phyloP scores from a whole-genome alignment of 495 filamentous ascomycete species.

The Wilcoxina mikolae region DNA sequence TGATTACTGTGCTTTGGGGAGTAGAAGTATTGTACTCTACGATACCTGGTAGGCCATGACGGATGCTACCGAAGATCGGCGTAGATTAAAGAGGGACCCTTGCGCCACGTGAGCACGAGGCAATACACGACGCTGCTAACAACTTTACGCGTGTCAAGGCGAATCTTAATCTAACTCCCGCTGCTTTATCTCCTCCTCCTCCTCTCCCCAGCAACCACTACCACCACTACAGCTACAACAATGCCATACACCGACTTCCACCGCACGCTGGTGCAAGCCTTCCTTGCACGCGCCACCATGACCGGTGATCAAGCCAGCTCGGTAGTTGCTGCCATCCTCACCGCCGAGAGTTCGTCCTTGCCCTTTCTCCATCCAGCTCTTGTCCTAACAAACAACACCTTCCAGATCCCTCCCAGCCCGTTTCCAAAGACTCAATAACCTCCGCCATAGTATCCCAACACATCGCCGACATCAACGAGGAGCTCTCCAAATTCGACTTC shows the following conservation, averaged over 20 bases:
- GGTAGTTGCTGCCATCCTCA: slow-evolving; percentile 41
- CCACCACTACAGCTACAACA: too few species aligned
- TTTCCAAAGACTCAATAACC: not conserved
- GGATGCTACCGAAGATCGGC: too few species aligned
- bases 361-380: not conserved
- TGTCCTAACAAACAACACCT: not conserved
- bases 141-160: not conserved
- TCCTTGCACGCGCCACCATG: slow-evolving; percentile 61
- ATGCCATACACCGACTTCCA: slow-evolving; percentile 45
- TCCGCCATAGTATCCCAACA: slow-evolving; percentile 30
- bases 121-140: too few species aligned
- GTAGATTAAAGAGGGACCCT: too few species aligned
- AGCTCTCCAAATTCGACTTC: slow-evolving; percentile 64
- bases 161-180: not conserved
- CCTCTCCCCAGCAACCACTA: not conserved
- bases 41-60: too few species aligned
- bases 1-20: too few species aligned
- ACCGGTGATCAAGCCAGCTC: slow-evolving; percentile 58
- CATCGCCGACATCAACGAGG: slow-evolving; percentile 46
- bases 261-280: slow-evolving; percentile 85
- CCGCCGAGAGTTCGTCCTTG: not conserved
- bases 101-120: too few species aligned
- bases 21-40: too few species aligned
- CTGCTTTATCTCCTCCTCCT: too few species aligned
- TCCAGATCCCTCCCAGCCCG: not conserved